phyloP scores from a whole-genome alignment of 495 filamentous ascomycete genomes.

The Immersiella caudata region DNA sequence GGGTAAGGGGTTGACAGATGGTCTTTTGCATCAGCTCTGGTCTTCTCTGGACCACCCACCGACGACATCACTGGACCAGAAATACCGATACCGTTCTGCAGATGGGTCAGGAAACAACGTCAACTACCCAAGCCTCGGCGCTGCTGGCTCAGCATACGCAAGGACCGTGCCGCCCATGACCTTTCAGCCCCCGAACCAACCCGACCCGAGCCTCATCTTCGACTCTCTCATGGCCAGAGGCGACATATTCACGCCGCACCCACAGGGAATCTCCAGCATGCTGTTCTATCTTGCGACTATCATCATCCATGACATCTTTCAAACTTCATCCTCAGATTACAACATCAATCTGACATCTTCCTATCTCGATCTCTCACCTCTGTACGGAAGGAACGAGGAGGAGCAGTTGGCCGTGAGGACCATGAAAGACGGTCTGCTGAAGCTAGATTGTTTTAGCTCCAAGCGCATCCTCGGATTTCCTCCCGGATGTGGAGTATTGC shows the following conservation, averaged over 20 bases:
- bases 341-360: slow-evolving; percentile 61
- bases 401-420: slow-evolving; percentile 71
- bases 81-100: slow-evolving; percentile 60
- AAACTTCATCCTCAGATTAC: slow-evolving; percentile 39
- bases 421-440: slow-evolving; percentile 72
- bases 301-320: slow-evolving; percentile 72
- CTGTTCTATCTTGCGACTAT: slow-evolving; percentile 83
- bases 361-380: slow-evolving; percentile 74
- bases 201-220: slow-evolving; percentile 72
- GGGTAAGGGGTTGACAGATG: slow-evolving; percentile 36
- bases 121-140: slow-evolving; percentile 64
- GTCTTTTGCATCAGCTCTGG: slow-evolving; percentile 61
- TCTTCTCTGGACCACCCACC: slow-evolving; percentile 68
- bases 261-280: slow-evolving; percentile 75
- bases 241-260: slow-evolving; percentile 55
- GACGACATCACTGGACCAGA: slow-evolving; percentile 48
- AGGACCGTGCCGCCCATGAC: slow-evolving; percentile 58
- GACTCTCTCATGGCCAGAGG: slow-evolving; percentile 53
- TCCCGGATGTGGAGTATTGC: slow-evolving; percentile 68
- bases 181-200: slow-evolving; percentile 59
- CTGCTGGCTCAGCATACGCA: slow-evolving; percentile 62
- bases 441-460: slow-evolving; percentile 74
- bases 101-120: slow-evolving; percentile 68
- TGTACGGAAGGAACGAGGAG: slow-evolving; percentile 72
- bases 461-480: slow-evolving; percentile 73